These are phyloP conservation scores for Lathyrus sativus DNA, from an alignment of 306 rosid species.

Conservation along the genomic window DNA sequence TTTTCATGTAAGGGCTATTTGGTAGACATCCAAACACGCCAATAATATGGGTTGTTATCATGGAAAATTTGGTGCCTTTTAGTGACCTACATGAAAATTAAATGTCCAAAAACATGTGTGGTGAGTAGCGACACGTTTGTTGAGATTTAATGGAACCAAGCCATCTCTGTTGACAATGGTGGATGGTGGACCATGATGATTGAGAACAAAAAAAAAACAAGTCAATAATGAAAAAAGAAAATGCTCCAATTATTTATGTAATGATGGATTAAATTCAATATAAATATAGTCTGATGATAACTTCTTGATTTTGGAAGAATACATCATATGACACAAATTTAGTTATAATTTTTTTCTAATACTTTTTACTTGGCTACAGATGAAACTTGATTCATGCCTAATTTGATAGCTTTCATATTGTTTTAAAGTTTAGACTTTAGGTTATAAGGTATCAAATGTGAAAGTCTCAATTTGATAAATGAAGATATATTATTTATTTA, in stretches of 20 bases:
- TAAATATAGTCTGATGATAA: background rate
- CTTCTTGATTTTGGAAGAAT: constrained; percentile 22
- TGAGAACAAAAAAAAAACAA: background rate
- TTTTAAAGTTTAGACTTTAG: constrained; percentile 2
- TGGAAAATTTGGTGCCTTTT: background rate
- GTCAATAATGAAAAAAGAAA: background rate
- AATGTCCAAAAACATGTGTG: constrained; percentile 20
- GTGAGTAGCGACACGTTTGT: constrained; percentile 18
- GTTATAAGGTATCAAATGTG: background rate
- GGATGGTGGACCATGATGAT: constrained; percentile 39
- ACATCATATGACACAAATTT: background rate
- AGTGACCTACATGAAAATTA: background rate
- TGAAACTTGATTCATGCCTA: constrained; percentile 8
- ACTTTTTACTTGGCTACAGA: constrained; percentile 1
- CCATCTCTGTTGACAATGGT: constrained; percentile 32
- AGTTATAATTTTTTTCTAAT: background rate
- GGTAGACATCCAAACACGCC: no score
- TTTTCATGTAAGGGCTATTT: background rate
- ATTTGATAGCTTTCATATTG: background rate
- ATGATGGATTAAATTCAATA: background rate
- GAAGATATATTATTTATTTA: background rate
- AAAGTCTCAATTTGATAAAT: background rate
- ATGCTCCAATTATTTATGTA: background rate
- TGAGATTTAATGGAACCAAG: constrained; percentile 19
- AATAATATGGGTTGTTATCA: no score